Base-by-base conservation (phyloP, 2,329 filamentous ascomycete species). In the Neofusicoccum parvum region DNA sequence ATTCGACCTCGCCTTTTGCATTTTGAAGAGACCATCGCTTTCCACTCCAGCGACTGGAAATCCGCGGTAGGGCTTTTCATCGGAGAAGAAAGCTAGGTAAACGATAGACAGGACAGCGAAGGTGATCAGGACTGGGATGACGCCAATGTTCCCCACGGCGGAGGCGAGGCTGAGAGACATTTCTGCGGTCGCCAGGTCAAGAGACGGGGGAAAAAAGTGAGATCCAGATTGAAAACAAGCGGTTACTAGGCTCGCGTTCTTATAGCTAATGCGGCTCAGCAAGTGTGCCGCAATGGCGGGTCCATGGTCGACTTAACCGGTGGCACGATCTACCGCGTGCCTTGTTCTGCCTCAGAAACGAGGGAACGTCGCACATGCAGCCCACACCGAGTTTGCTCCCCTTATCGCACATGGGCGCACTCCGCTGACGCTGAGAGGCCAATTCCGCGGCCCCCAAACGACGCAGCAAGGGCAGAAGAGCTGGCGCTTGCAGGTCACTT, bases 231-330 rank as follows among this genome's bases (percentile, higher is more conserved):
- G 11, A 17, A 14, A 59, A n/a, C n/a, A 9, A 11, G 12, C 11
- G 45, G 3, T 17, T 58, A 14, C 39, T 11, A 9, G 14, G 14
- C 20, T 20, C 23, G 15, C 37, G 12, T 34, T 43, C 14, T 48
- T 59, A 59, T 59, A 59, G 14, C 11, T 3, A 11, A n/a, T n/a
- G 51, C 37, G 53, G 53, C 36, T 43, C 53, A 45, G 53, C 53
- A 43, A 12, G 6, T 27, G 20, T 56, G 17, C 53, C 53, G n/a
- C 37, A 56, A 11, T 32, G 53, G 17, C 37, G 53, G 53, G 53
- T 10, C 37, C 7, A 9, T 36, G 9, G 7, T 14, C 12, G 10
- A 15, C n/a, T 17, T 7, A 15, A 9, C 23, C 48, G 53, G 37
- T 15, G 20, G 36, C 32, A 41, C 37, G 14, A 27, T 14, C 36